phyloP scores from a whole-genome alignment of 495 filamentous ascomycete genomes.

The Lasiosphaeriaceae sp. region DNA sequence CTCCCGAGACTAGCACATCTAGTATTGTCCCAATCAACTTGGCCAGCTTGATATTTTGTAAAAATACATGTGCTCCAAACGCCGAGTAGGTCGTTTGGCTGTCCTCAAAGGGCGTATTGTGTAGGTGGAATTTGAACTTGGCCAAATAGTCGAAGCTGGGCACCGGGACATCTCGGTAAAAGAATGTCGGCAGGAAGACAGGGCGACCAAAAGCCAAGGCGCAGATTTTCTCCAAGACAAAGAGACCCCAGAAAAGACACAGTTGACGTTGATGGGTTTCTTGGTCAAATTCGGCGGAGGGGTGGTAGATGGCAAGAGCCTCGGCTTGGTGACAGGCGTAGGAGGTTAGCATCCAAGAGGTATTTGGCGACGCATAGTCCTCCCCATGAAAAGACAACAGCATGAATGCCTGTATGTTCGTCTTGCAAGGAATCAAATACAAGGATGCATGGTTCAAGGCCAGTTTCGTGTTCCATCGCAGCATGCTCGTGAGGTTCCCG shows the following conservation, averaged over 20 bases:
- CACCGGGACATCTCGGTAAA: not conserved
- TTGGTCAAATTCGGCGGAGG: not conserved
- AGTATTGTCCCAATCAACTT: not conserved
- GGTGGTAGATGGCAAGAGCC: constrained; percentile 19
- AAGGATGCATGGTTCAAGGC: not conserved
- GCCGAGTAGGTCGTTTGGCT: not conserved
- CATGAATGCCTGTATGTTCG: constrained; percentile 22
- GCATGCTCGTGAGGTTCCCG: not conserved
- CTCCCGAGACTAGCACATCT: not conserved
- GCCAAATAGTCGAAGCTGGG: not conserved
- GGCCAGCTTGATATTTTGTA: not conserved
- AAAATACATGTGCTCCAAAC: not conserved
- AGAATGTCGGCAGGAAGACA: not conserved
- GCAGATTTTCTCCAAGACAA: constrained; percentile 21
- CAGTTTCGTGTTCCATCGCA: not conserved
- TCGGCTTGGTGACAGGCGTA: constrained; percentile 28
- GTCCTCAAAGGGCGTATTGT: not conserved
- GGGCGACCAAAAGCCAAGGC: constrained; percentile 13
- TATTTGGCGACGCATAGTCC: constrained; percentile 25
- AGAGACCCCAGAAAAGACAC: constrained; percentile 28
- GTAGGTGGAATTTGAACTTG: not conserved
- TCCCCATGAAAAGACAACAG: constrained; percentile 23
- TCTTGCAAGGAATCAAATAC: constrained; percentile 1
- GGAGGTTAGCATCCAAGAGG: constrained; percentile 27
- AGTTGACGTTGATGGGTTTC: constrained; percentile 15